phyloP scores from a whole-genome alignment of 2,329 filamentous ascomycete species.

The Penicillium hordei region DNA sequence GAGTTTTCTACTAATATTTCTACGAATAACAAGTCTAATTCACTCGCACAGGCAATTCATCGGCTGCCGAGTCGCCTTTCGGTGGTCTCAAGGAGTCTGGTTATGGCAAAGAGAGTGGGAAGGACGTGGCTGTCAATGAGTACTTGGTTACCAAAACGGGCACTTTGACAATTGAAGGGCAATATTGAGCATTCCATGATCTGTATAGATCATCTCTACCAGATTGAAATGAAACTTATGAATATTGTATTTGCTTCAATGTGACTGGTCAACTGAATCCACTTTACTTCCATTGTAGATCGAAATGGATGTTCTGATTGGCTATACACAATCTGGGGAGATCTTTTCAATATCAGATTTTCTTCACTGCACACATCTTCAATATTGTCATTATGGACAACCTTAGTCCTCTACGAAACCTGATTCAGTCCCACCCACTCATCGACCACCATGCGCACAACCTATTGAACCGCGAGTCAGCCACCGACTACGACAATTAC shows the following conservation, averaged over 20 bases:
- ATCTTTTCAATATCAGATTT: background rate
- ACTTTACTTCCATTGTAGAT: background rate
- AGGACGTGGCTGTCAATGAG: constrained; percentile 64
- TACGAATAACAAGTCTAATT: background rate
- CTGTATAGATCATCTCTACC: background rate
- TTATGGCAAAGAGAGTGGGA: constrained; percentile 67
- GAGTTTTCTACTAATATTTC: constrained; percentile 15
- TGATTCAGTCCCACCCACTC: constrained; percentile 43
- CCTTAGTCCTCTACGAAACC: constrained; percentile 33
- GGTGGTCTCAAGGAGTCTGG: constrained; percentile 68
- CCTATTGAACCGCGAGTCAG: constrained; percentile 37
- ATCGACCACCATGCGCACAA: constrained; percentile 53
- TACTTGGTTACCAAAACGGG: constrained; percentile 66
- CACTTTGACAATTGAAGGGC: constrained; percentile 60
- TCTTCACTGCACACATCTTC: background rate
- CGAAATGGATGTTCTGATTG: background rate
- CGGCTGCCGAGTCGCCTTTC: constrained; percentile 65
- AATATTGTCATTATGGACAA: constrained; percentile 21
- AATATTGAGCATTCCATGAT: constrained; percentile 42
- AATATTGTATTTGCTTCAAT: background rate
- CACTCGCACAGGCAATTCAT: constrained; percentile 53
- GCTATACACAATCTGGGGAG: background rate
- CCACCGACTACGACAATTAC: constrained; percentile 36
- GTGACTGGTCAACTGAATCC: background rate
- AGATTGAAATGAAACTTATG: background rate